A percentile compares a stretch with the other conserved stretches of the same genome.
These are phyloP conservation scores for Raphidocelis subcapitata DNA, from an alignment of 139 green algal species.

Conservation along the genomic window DNA sequence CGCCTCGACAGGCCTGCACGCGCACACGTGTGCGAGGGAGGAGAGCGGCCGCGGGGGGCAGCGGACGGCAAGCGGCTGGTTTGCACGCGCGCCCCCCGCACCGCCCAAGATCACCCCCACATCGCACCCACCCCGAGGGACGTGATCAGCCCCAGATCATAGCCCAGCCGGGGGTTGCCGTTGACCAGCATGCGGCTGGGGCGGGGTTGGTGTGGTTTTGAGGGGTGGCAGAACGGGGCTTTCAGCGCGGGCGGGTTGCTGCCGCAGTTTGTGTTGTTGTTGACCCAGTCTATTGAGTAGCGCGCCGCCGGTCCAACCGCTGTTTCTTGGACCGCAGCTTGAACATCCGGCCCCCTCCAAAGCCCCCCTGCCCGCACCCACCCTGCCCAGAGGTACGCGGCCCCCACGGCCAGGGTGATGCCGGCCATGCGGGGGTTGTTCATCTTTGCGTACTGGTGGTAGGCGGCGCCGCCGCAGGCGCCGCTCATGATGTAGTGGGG, in stretches of 20 bases:
- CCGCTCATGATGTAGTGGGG: slow-evolving; percentile 46
- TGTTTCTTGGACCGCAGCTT: no score
- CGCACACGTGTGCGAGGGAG: no score
- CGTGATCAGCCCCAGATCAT: slow-evolving; percentile 46
- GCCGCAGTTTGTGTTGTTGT: no score
- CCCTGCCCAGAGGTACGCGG: slow-evolving; percentile 29
- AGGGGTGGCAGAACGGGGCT: no score
- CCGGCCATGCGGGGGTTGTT: slow-evolving; percentile 31
- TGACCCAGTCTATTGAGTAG: no score
- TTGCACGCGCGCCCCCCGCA: no score
- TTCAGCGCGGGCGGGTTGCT: no score
- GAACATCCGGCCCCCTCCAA: no score
- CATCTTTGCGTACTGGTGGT: slow-evolving; percentile 16
- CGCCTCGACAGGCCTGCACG: no score
- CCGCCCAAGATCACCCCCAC: not conserved
- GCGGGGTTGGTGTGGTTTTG: not conserved
- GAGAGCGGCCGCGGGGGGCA: no score
- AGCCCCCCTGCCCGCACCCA: not conserved
- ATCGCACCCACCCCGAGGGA: slow-evolving; percentile 30
- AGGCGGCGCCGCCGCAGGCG: no score
- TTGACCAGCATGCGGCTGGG: slow-evolving; percentile 42
- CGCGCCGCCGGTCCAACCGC: no score
- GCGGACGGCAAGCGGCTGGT: not conserved
- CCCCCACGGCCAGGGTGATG: slow-evolving; percentile 13
- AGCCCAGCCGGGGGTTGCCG: slow-evolving; percentile 38